Base-by-base conservation (phyloP, 2,329 filamentous ascomycete genomes). In the Exophiala bonariae region DNA sequence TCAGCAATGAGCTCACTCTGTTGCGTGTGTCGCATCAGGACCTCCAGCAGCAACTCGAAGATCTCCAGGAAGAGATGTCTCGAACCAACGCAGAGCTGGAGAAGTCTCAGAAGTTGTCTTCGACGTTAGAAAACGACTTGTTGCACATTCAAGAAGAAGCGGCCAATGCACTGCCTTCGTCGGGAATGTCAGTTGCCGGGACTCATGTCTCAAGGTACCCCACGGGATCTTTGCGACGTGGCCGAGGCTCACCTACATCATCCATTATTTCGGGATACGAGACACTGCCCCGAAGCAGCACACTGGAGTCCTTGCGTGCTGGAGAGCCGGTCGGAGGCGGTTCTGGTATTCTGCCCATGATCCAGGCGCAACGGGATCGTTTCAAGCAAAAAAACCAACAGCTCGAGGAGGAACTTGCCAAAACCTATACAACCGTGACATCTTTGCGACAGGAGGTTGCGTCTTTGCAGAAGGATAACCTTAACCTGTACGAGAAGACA, bases 201-300 rank as follows among this genome's bases (percentile, higher is more conserved):
- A 97, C 92, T 3, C 95, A 96, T 65, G 81, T 84, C 41, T 92
- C 87, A 17, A 82, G 87, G 39, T 87, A 90, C 61, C 85, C 87
- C 2, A 83, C 82, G 57, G 49, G 55, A 14, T 83, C 87, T 31
- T 75, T 78, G 1, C 80, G 87, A 39, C 81, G 83, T 60, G 82
- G 86, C 22, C 81, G 85, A 32, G 75, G 77, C 40, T 97, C 93
- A 2, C 95, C 93, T 0, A 97, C 93, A 1, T 97, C 92, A 3
- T 97, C 92, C 16, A 97, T 99, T 61, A 97, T 99, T 60, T 96
- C 91, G 50, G 93, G 93, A n/a, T 90, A 96, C 63, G 88, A 95
- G 61, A 84, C 87, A 17, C 78, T 81, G 34, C 74, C 73, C 33
- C 66, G 70, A 38, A 73, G 57, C 34, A 72, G 70, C 30, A 75